Conservation (phyloP, 2,329 filamentous ascomycete species). For the Penicillium sp. region DNA sequence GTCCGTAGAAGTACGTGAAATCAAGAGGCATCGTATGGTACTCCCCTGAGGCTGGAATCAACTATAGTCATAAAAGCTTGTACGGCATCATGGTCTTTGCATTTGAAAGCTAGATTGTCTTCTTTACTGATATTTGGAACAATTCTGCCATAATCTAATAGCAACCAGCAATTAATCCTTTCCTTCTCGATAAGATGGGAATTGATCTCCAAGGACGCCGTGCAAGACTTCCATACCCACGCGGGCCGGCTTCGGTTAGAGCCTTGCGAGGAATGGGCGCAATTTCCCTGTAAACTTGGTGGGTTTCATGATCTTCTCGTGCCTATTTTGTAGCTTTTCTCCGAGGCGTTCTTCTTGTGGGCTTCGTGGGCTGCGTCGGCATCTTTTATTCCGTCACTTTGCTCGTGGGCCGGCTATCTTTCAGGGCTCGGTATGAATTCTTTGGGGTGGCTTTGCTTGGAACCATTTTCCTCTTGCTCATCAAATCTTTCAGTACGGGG, state of each 20-base stretch:
- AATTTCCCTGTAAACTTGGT: background rate
- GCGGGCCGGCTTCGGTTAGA: too few relatives aligned
- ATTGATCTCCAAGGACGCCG: background rate
- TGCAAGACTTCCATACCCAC: background rate
- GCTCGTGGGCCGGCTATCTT: background rate
- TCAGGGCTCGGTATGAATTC: background rate
- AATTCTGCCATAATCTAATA: background rate
- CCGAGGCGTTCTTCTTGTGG: too few relatives aligned
- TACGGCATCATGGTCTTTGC: background rate
- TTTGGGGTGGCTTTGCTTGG: background rate
- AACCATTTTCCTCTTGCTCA: background rate
- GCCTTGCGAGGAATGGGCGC: too few relatives aligned
- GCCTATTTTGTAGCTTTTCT: too few relatives aligned
- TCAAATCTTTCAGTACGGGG: background rate
- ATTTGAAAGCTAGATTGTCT: background rate
- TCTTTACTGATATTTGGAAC: background rate
- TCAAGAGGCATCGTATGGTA: too few relatives aligned
- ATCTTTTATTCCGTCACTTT: background rate
- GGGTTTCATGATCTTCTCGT: too few relatives aligned
- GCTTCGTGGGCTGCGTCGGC: background rate
- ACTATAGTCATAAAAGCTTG: background rate
- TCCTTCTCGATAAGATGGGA: background rate
- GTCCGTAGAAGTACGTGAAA: background rate
- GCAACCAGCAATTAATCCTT: background rate
- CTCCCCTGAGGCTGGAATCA: accelerated